Percentiles rank a stretch among this genome's conserved stretches.
These are phyloP conservation scores for Hymenoscyphus linearis DNA, from an alignment of 2,329 filamentous ascomycete species.

Conservation along the genomic window DNA sequence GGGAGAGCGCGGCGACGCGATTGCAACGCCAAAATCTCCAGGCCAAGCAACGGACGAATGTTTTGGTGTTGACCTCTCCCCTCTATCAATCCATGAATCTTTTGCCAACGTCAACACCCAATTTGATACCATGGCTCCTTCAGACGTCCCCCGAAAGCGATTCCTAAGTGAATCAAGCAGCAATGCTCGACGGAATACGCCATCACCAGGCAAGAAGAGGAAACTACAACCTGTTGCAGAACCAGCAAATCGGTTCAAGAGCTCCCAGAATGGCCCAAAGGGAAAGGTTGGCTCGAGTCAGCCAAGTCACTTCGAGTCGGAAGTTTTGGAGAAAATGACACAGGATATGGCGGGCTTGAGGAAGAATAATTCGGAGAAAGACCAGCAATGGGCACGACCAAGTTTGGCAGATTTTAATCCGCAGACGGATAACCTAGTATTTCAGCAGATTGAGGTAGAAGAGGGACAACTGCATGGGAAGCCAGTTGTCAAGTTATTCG, in stretches of 20 bases:
- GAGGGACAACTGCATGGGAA: slow-evolving; percentile 76
- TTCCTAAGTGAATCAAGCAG: slow-evolving; percentile 64
- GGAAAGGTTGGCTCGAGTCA: slow-evolving; percentile 67
- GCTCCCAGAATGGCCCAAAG: slow-evolving; percentile 57
- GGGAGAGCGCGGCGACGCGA: neutral
- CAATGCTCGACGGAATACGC: slow-evolving; percentile 53
- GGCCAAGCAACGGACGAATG: neutral
- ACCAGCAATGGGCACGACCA: slow-evolving; percentile 83
- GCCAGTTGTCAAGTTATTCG: slow-evolving; percentile 84
- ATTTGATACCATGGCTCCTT: slow-evolving; percentile 27
- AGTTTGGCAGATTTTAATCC: slow-evolving; percentile 56
- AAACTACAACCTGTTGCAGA: slow-evolving; percentile 64
- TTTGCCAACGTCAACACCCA: neutral
- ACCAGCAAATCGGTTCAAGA: slow-evolving; percentile 53
- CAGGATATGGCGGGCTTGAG: slow-evolving; percentile 87
- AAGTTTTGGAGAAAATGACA: slow-evolving; percentile 91
- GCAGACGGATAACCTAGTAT: slow-evolving; percentile 65
- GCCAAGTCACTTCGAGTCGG: slow-evolving; percentile 83
- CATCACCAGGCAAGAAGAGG: slow-evolving; percentile 57
- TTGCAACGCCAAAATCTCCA: neutral
- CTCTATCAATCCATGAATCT: neutral
- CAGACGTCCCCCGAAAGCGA: slow-evolving; percentile 63
- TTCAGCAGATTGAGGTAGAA: slow-evolving; percentile 94
- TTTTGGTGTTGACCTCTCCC: neutral
- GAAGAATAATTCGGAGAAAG: slow-evolving; percentile 82